Evolutionary conservation across 169 alveolate species (phyloP).

Genomic region (Babesia gibsoni): DNA sequence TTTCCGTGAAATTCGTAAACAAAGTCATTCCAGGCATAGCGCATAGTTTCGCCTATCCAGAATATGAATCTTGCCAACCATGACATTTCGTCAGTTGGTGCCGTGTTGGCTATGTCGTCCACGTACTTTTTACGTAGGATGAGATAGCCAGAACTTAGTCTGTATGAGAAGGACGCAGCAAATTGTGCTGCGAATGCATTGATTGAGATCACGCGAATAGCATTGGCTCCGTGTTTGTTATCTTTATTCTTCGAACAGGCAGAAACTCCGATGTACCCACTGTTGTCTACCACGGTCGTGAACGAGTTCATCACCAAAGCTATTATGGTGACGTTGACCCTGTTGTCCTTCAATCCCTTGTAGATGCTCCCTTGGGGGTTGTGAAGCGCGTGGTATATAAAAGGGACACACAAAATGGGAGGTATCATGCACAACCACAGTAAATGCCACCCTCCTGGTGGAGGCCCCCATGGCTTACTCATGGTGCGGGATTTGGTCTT

Average conservation of each 20-base stretch:
- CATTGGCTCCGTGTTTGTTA: neutral
- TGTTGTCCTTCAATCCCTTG: constrained; percentile 17
- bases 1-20: constrained; percentile 15
- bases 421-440: constrained; percentile 5
- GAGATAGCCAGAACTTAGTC: constrained; percentile 8
- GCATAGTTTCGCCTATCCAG: neutral
- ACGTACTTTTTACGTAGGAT: constrained; percentile 9
- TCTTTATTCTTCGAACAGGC: constrained; percentile 5
- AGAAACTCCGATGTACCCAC: constrained; percentile 25
- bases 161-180: constrained; percentile 3
- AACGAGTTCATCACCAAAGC: neutral
- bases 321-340: neutral
- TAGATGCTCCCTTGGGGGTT: neutral
- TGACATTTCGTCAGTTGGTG: constrained; percentile 14
- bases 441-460: neutral
- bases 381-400: constrained; percentile 13
- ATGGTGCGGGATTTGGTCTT: neutral
- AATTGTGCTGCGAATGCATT: neutral
- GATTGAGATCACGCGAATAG: neutral
- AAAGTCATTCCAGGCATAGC: constrained; percentile 6
- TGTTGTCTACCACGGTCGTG: constrained; percentile 6
- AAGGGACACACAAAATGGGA: neutral
- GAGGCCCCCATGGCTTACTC: constrained; percentile 14
- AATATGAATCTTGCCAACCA: neutral
- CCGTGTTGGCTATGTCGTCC: constrained; percentile 1